Evolutionary conservation across 2,329 filamentous ascomycete genomes (phyloP).

Genomic region (Botrytis medusae): DNA sequence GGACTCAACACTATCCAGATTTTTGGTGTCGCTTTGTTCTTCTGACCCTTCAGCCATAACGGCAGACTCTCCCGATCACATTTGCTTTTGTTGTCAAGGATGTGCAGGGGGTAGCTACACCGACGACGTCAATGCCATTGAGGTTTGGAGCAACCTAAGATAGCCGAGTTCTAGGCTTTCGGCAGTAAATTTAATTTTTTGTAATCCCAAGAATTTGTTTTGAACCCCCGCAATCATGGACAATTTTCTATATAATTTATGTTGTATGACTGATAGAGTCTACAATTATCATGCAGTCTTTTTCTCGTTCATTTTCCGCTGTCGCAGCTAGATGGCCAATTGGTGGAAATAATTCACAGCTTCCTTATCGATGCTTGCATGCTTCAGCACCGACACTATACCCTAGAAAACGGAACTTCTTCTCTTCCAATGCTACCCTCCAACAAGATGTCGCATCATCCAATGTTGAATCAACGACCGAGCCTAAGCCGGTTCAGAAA

Average conservation of each 20-base stretch:
- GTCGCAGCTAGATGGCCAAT: slow-evolving; percentile 26
- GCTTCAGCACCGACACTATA: slow-evolving; percentile 42
- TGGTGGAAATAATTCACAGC: slow-evolving; percentile 25
- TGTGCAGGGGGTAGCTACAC: slow-evolving; percentile 25
- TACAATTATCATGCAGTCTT: slow-evolving; percentile 31
- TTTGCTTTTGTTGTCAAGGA: slow-evolving; percentile 34
- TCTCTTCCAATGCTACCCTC: slow-evolving; percentile 62
- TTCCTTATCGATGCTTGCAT: slow-evolving; percentile 34
- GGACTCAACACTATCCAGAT: slow-evolving; percentile 29
- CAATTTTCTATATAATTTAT: not conserved
- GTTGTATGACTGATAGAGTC: slow-evolving; percentile 1
- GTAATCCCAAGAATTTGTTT: not conserved
- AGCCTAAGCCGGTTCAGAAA: slow-evolving; percentile 30
- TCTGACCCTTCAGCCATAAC: slow-evolving; percentile 39
- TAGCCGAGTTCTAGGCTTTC: slow-evolving; percentile 23
- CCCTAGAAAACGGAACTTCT: slow-evolving; percentile 61
- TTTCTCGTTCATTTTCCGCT: slow-evolving; percentile 29
- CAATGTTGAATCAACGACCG: not conserved
- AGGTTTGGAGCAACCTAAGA: slow-evolving; percentile 29
- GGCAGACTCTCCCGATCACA: slow-evolving; percentile 37
- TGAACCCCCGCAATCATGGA: slow-evolving; percentile 12
- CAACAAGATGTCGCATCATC: slow-evolving; percentile 39
- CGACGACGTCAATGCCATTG: slow-evolving; percentile 32
- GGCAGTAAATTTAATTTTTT: slow-evolving; percentile 17
- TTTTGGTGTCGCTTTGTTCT: slow-evolving; percentile 35